Percentiles rank a stretch among this genome's conserved stretches.
phyloP scores from a whole-genome alignment of 2,329 filamentous ascomycete species.

The Aspergillus sp. region DNA sequence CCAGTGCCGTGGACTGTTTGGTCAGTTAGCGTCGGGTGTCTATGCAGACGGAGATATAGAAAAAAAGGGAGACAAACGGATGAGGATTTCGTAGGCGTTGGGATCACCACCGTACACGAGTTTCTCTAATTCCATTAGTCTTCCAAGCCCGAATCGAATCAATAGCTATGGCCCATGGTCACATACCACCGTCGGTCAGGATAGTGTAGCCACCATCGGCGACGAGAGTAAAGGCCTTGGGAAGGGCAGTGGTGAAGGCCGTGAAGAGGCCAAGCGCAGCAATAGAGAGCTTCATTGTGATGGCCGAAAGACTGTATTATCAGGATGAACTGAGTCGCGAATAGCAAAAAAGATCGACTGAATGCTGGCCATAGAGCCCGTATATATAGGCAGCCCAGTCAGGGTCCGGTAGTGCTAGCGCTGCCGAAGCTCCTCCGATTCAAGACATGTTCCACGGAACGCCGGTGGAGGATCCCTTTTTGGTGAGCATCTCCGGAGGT shows the following conservation, averaged over 20 bases:
- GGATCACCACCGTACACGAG: conserved; percentile 15
- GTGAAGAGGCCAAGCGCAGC: conserved; percentile 4
- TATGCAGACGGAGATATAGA: not conserved
- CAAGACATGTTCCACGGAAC: not conserved
- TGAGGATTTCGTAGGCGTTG: conserved; percentile 16
- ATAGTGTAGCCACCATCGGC: conserved; percentile 7
- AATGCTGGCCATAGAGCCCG: not conserved
- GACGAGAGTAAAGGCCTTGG: conserved; percentile 7
- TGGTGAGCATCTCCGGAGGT: not conserved
- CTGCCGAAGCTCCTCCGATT: not conserved
- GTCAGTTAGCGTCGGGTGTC: not conserved
- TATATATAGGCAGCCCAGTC: not conserved
- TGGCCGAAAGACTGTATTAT: not conserved
- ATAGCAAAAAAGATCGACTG: no score
- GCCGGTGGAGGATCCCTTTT: not conserved
- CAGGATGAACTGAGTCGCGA: not conserved
- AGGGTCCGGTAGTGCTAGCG: not conserved
- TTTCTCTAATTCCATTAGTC: conserved; percentile 10
- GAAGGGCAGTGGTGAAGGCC: conserved; percentile 4
- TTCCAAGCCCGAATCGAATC: not conserved
- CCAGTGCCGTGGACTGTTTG: not conserved
- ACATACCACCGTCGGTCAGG: conserved; percentile 18
- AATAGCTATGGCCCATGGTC: not conserved
- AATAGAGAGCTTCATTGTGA: conserved; percentile 7
- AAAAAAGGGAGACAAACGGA: conserved; percentile 18